Conservation (phyloP, 371 early-diverging fungal species). For the Phascolomyces articulosus region DNA sequence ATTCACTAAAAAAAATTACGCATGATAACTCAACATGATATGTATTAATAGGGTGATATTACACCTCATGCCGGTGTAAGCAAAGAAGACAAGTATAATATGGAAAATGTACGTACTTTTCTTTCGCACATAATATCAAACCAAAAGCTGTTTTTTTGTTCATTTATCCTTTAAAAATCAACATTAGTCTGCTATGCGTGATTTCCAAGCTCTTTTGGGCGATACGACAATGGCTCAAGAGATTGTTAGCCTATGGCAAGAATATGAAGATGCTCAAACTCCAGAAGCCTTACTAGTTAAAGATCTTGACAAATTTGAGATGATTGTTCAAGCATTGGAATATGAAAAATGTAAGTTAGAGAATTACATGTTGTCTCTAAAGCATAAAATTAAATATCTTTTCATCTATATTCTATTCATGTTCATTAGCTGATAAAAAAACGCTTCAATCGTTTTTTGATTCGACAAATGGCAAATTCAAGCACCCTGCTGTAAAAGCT, state of each 20-base stretch:
- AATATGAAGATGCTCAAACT: constrained; percentile 84
- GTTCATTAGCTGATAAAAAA: constrained; percentile 61
- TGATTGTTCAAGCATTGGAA: constrained; percentile 92
- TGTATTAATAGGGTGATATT: constrained; percentile 94
- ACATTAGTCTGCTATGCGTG: constrained; percentile 82
- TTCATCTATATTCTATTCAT: background rate
- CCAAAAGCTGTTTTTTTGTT: no score
- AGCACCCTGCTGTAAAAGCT: constrained; percentile 77
- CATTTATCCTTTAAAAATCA: no score
- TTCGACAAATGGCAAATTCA: constrained; percentile 77
- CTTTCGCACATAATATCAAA: background rate
- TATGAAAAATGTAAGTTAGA: constrained; percentile 81
- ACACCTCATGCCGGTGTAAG: constrained; percentile 83
- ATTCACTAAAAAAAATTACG: no score
- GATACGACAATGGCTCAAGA: constrained; percentile 64
- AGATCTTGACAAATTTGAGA: constrained; percentile 94
- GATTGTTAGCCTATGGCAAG: constrained; percentile 81
- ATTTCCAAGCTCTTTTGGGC: constrained; percentile 63
- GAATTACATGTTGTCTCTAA: no score
- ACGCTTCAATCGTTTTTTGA: constrained; percentile 80
- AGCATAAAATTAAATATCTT: no score
- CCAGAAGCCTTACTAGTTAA: constrained; percentile 86
- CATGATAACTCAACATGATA: no score
- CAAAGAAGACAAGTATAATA: constrained; percentile 75
- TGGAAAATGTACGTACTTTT: constrained; percentile 60